Evolutionary conservation across 2,329 filamentous ascomycete genomes (phyloP).

Genomic region (Penicillium rolfsii): DNA sequence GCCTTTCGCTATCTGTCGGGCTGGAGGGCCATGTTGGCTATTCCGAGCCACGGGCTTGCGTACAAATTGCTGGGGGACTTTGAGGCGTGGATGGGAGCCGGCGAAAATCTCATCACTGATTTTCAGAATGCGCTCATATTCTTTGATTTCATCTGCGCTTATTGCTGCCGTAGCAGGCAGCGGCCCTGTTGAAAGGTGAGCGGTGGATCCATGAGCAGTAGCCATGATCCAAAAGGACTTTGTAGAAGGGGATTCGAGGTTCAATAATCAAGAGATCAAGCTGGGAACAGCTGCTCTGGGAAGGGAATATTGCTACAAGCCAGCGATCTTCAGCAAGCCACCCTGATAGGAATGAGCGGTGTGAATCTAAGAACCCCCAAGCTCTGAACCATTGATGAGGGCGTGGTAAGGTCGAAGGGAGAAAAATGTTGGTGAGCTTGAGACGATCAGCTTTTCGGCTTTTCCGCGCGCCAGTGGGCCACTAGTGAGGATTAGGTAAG

Average conservation of each 20-base stretch:
- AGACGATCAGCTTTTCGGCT: conserved; percentile 17
- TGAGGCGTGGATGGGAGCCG: conserved; percentile 66
- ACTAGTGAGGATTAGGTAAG: conserved; percentile 27
- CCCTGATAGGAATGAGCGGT: background rate
- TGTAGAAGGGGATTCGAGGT: conserved; percentile 14
- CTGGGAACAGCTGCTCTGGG: conserved; percentile 6
- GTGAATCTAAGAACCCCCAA: conserved; percentile 1
- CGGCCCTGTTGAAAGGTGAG: conserved; percentile 39
- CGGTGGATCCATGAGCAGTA: conserved; percentile 32
- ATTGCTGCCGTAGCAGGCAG: conserved; percentile 32
- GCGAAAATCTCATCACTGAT: conserved; percentile 81
- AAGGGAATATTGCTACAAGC: conserved; percentile 5
- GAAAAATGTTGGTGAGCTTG: conserved; percentile 15
- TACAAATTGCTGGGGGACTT: conserved; percentile 58
- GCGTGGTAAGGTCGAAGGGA: conserved; percentile 11
- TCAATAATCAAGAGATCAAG: conserved; percentile 10
- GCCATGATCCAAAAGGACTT: conserved; percentile 34
- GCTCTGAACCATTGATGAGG: conserved; percentile 6
- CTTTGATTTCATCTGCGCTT: conserved; percentile 60
- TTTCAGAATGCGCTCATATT: conserved; percentile 79
- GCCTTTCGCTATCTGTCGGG: conserved; percentile 34
- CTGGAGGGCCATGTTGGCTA: conserved; percentile 37
- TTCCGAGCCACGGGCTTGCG: conserved; percentile 44
- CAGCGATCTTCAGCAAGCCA: conserved; percentile 9
- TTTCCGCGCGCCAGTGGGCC: conserved; percentile 13